Percentiles rank a stretch among this genome's conserved stretches.
phyloP scores from a whole-genome alignment of 495 filamentous ascomycete species.

The Aeminium ludgeri region DNA sequence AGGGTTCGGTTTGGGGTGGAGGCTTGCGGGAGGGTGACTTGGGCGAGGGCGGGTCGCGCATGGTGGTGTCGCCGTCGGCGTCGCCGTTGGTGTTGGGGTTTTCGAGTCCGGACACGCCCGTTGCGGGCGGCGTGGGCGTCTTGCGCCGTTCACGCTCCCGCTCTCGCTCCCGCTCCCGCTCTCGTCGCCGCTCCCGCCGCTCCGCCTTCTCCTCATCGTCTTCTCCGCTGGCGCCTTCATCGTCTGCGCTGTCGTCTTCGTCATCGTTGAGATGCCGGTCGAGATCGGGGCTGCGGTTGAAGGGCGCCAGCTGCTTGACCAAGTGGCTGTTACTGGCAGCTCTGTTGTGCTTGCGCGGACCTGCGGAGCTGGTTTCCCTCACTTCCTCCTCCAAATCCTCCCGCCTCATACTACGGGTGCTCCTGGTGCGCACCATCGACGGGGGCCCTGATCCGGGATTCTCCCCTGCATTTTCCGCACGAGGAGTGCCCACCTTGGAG shows the following conservation, averaged over 20 bases:
- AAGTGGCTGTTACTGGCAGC: constrained; percentile 12
- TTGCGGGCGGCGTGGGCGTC: background rate
- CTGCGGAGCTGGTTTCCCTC: constrained; percentile 4
- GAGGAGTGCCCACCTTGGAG: constrained; percentile 15
- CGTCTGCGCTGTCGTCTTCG: background rate
- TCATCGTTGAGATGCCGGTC: constrained; percentile 4
- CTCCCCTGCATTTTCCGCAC: background rate
- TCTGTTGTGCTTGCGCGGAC: constrained; percentile 7
- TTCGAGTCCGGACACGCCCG: background rate
- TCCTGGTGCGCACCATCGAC: constrained; percentile 12
- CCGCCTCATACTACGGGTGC: constrained; percentile 8
- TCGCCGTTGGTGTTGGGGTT: background rate
- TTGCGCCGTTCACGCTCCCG: background rate
- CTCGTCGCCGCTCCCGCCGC: background rate
- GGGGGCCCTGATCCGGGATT: background rate
- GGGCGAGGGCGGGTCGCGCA: no score
- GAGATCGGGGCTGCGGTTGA: constrained; percentile 16
- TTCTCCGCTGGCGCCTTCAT: background rate
- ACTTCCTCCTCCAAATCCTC: background rate
- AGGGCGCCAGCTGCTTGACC: constrained; percentile 14
- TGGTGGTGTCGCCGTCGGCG: no score
- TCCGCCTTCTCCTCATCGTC: background rate
- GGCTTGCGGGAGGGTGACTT: no score
- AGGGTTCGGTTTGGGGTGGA: background rate
- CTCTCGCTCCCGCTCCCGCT: background rate